Evolutionary conservation across 192 early-diverging fungal species (phyloP).

Genomic region (Podila horticola): DNA sequence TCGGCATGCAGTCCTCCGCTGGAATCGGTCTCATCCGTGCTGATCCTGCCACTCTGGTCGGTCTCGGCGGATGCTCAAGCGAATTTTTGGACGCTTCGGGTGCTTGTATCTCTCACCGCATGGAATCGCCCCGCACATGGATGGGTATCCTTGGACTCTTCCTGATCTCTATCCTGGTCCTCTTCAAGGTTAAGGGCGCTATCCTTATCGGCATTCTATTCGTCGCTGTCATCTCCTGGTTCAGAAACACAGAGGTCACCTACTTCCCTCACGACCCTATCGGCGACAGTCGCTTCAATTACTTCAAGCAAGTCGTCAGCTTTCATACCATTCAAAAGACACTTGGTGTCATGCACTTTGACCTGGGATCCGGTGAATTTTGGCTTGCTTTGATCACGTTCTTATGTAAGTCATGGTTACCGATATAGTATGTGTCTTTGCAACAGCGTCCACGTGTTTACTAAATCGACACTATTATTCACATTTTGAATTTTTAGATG

Average conservation of each 20-base stretch:
- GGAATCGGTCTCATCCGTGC: slow-evolving; percentile 81
- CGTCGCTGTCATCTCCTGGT: slow-evolving; percentile 79
- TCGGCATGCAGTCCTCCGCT: slow-evolving; percentile 81
- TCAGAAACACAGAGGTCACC: slow-evolving; percentile 69
- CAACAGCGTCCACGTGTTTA: no score
- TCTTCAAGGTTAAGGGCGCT: slow-evolving; percentile 75
- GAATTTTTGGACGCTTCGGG: slow-evolving; percentile 67
- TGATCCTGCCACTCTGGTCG: slow-evolving; percentile 73
- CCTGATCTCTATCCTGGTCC: slow-evolving; percentile 70
- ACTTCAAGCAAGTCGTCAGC: slow-evolving; percentile 75
- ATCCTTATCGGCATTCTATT: slow-evolving; percentile 79
- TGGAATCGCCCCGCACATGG: slow-evolving; percentile 73
- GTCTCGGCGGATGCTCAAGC: slow-evolving; percentile 73
- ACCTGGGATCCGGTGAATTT: slow-evolving; percentile 66
- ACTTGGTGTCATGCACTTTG: slow-evolving; percentile 69
- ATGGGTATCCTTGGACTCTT: slow-evolving; percentile 79
- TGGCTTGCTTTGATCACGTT: slow-evolving; percentile 87
- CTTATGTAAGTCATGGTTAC: slow-evolving; percentile 44
- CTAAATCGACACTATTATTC: no score
- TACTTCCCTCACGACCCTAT: slow-evolving; percentile 75
- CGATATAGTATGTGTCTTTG: no score
- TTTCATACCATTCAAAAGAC: slow-evolving; percentile 73
- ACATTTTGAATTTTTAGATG: slow-evolving; percentile 38
- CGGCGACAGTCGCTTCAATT: slow-evolving; percentile 72
- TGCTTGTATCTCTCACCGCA: slow-evolving; percentile 65